Base-by-base conservation (phyloP, 169 alveolate genomes). In the Theileria luwenshuni region DNA sequence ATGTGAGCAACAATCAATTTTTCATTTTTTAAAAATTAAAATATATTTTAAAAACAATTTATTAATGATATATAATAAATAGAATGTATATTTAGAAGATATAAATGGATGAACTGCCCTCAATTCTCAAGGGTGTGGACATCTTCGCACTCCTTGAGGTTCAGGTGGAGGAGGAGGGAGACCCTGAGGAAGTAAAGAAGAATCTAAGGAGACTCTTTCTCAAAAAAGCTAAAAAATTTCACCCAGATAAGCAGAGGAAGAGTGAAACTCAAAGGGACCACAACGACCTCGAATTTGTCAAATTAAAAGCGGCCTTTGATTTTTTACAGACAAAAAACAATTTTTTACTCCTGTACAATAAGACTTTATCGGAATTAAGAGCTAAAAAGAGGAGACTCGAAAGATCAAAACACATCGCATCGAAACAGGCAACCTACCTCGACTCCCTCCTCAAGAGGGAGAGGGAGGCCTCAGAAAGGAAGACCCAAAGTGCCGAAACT, bases 241-340 rank as follows among this genome's bases (percentile, higher is more conserved):
- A 81, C 63, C 89, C 89, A 10, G 89, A 81, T 49, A 81, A 81
- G 80, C 84, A 68, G 54, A 81, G 43, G 43, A 41, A 64, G 43
- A n/a, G 25, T 21, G 25, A 23, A 7, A 23, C 45, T 17, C 28
- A 30, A 8, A 1, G 56, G 15, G 88, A 69, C 33, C 56, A 58
- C 8, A 72, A 64, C 67, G 71, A 62, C 58, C 30, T 79, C 41
- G 86, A 69, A 21, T 81, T 81, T 54, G 86, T 77, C 0, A 30
- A 74, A 27, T 60, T 81, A 12, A 81, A 81, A 61, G 89, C 89
- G 33, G 89, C 89, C 19, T 81, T 73, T 41, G 89, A 81, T 61
- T 67, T 64, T 42, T 49, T 81, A 0, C 83, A 73, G 38, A 7
- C 15, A 17, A 83, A 69, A 21, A 69, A 56, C 12, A 67, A 63